Conservation (phyloP, 208 protist species). For the Sergeia podlipaevii region DNA sequence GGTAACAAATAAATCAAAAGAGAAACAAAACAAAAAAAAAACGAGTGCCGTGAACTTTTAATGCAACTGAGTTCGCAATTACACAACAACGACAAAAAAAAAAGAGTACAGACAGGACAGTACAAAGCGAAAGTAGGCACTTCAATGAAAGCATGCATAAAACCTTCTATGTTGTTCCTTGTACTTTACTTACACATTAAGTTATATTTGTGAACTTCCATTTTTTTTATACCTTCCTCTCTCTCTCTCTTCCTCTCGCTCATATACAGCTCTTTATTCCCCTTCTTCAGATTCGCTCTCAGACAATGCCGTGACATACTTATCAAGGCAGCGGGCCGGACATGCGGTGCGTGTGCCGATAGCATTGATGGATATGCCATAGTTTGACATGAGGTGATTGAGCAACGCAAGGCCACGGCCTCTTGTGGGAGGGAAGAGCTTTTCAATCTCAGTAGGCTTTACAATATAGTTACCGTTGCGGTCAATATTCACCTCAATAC, state of each 20-base stretch:
- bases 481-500: slow-evolving; percentile 86
- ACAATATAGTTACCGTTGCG: slow-evolving; percentile 89
- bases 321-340: slow-evolving; percentile 20
- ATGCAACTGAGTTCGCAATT: not conserved
- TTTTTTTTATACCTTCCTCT: too few relatives aligned
- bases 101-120: too few relatives aligned
- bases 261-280: not conserved
- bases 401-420: slow-evolving; percentile 59
- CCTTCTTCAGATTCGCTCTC: slow-evolving; percentile 6
- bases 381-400: slow-evolving; percentile 72
- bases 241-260: too few relatives aligned
- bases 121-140: too few relatives aligned
- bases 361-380: slow-evolving; percentile 63
- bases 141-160: too few relatives aligned
- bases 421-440: slow-evolving; percentile 67
- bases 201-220: too few relatives aligned
- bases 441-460: slow-evolving; percentile 87
- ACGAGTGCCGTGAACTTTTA: not conserved
- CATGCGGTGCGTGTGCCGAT: slow-evolving; percentile 48
- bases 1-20: not conserved
- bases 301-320: slow-evolving; percentile 30
- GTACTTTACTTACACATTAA: too few relatives aligned
- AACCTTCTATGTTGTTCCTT: too few relatives aligned
- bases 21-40: slow-evolving; percentile 11
- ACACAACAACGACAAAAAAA: too few relatives aligned